Evolutionary conservation across 2,329 filamentous ascomycete genomes (phyloP).

Genomic region (Cladophialophora carrionii): DNA sequence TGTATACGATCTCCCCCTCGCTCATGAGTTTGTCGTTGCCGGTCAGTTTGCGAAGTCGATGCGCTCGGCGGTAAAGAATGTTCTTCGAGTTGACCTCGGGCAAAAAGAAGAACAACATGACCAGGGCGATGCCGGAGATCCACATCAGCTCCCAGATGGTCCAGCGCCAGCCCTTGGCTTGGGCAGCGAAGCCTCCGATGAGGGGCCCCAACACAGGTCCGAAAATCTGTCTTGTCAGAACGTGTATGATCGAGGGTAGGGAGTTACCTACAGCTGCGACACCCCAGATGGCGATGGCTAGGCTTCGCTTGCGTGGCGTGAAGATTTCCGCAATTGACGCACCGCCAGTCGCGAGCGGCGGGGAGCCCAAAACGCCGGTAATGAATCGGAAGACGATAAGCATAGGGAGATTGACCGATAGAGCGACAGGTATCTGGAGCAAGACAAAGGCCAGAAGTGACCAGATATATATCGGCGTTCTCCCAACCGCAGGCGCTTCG

Average conservation of each 20-base stretch:
- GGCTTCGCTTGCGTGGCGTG: constrained; percentile 44
- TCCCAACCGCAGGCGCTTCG: constrained; percentile 56
- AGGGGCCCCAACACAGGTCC: constrained; percentile 39
- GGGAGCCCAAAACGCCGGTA: constrained; percentile 56
- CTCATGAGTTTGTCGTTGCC: constrained; percentile 46
- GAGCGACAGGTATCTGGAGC: constrained; percentile 53
- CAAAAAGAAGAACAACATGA: constrained; percentile 42
- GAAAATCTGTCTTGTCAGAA: constrained; percentile 19
- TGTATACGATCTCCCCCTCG: constrained; percentile 45
- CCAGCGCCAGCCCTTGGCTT: constrained; percentile 48
- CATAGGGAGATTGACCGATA: constrained; percentile 57
- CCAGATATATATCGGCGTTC: constrained; percentile 55
- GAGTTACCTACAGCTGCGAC: constrained; percentile 42
- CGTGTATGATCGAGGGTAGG: too few relatives aligned
- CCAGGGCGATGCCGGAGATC: constrained; percentile 46
- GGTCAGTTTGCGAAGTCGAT: constrained; percentile 47
- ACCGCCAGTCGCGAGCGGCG: constrained; percentile 52
- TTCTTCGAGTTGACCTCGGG: constrained; percentile 45
- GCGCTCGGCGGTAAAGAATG: constrained; percentile 48
- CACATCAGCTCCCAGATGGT: constrained; percentile 50
- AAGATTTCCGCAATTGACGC: constrained; percentile 53
- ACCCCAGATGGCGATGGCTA: constrained; percentile 49
- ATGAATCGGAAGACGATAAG: constrained; percentile 58
- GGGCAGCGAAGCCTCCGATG: constrained; percentile 49
- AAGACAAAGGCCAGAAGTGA: constrained; percentile 56